These are phyloP conservation scores for Pichia insulana DNA, from an alignment of 805 yeast species.

Conservation along the genomic window DNA sequence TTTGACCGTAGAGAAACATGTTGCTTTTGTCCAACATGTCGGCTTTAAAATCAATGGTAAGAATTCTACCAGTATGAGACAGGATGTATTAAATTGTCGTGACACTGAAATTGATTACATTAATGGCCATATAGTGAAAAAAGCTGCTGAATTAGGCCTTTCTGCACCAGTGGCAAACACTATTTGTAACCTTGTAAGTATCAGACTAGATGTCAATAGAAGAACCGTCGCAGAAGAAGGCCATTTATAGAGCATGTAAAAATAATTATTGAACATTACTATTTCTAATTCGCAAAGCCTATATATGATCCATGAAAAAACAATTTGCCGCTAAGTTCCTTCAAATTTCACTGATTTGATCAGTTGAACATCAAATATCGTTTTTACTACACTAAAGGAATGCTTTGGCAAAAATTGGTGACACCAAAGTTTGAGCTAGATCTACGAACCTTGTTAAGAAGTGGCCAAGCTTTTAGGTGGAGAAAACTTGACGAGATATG, in stretches of 20 bases:
- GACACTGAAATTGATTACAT: conserved; percentile 74
- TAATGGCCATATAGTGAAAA: conserved; percentile 65
- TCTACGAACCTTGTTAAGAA: conserved; percentile 59
- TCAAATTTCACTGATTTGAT: too few species aligned
- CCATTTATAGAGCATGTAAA: too few species aligned
- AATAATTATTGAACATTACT: too few species aligned
- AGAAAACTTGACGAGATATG: conserved; percentile 52
- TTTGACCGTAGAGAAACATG: conserved; percentile 29
- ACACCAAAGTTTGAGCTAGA: conserved; percentile 39
- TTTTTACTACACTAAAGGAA: too few species aligned
- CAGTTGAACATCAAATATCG: too few species aligned
- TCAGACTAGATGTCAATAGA: conserved; percentile 21
- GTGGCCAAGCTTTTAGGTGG: conserved; percentile 87
- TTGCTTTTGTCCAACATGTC: conserved; percentile 21
- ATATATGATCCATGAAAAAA: too few species aligned
- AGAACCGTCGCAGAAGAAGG: conserved; percentile 2
- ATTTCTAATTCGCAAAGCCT: too few species aligned
- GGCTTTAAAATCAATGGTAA: conserved; percentile 29
- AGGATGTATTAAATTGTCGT: conserved; percentile 47
- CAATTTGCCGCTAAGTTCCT: too few species aligned
- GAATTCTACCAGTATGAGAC: conserved; percentile 66
- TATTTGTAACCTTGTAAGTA: conserved; percentile 37
- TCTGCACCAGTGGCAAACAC: conserved; percentile 41
- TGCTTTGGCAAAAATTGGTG: conserved; percentile 23
- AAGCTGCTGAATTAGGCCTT: conserved; percentile 40